Base-by-base conservation (phyloP, 139 green algal genomes). In the Coelastrella sp. region DNA sequence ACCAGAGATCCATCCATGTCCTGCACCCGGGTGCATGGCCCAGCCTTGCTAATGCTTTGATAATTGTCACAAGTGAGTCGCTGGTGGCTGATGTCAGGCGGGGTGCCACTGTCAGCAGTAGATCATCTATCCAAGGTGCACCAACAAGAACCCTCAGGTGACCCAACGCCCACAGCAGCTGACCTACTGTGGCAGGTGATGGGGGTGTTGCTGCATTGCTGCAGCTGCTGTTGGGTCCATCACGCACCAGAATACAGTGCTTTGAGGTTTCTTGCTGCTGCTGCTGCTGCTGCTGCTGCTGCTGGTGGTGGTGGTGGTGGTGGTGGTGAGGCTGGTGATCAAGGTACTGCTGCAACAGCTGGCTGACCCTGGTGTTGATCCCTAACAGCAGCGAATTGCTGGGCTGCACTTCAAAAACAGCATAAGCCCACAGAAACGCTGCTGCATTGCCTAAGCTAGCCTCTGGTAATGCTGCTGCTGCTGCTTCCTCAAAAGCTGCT, bases 81-180 rank as follows among this genome's bases (percentile, higher is more conserved):
- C 11, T 80, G 35, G 11, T 70, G 4, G 84, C 84, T 59, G 15
- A 9, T 58, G 49, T 6, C 8, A 88, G 84, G 49, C 20, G 20
- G 6, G 49, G 49, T 9, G 24, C 10, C 0, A 49, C 84, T 59
- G 84, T 22, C 4, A 56, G 35, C 25, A 88, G 49, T 8, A 88
- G 58, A 7, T 88, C 84, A 88, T 88, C 84, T 0, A 81, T n/a
- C 84, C 84, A 88, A 6, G 84, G 49, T 14, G 84, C 68, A 17
- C 58, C 10, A 6, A 56, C 14, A 35, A 8, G 58, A 6, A 11
- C 49, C 3, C 20, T 19, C 4, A 78, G 84, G 25, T 68, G 17
- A 4, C 25, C 84, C 0, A 88, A 9, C 6, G 84, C 15, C 84
- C 84, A 88, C 19, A 88, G 84, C 19, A 88, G 84, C 66, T 88